Evolutionary conservation across 176 grass and related monocot species (phyloP).

Genomic region (Musa troglodytarum): DNA sequence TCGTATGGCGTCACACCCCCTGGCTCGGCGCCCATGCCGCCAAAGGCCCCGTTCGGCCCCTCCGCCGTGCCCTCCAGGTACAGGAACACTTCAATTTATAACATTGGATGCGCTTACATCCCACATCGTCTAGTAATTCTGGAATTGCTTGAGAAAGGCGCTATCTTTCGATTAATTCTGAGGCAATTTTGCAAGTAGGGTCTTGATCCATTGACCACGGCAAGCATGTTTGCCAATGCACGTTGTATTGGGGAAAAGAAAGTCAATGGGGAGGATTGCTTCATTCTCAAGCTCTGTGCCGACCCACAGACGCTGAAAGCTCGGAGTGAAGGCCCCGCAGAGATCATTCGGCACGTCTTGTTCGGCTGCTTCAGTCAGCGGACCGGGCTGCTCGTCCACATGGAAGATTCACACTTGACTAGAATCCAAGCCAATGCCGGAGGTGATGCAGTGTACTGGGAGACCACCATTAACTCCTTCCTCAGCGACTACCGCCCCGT

Average conservation of each 20-base stretch:
- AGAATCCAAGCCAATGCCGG: slow-evolving; percentile 69
- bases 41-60: slow-evolving; percentile 71
- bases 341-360: slow-evolving; percentile 87
- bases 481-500: slow-evolving; percentile 71
- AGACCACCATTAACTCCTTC: slow-evolving; percentile 71
- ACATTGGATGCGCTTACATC: not conserved
- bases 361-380: slow-evolving; percentile 97
- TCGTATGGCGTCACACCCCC: slow-evolving; percentile 91
- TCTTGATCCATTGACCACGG: slow-evolving; percentile 74
- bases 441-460: slow-evolving; percentile 88
- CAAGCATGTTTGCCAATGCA: slow-evolving; percentile 61
- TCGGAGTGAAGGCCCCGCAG: slow-evolving; percentile 81
- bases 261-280: slow-evolving; percentile 92
- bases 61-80: slow-evolving; percentile 88
- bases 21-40: slow-evolving; percentile 93
- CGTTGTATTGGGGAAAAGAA: slow-evolving; percentile 88
- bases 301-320: slow-evolving; percentile 63
- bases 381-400: slow-evolving; percentile 62
- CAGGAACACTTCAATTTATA: not conserved
- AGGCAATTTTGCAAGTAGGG: slow-evolving; percentile 30
- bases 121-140: not conserved
- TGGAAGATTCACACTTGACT: slow-evolving; percentile 88
- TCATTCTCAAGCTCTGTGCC: slow-evolving; percentile 78
- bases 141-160: not conserved
- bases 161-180: not conserved